Conservation (phyloP, 2,329 filamentous ascomycete species). For the Colletotrichum gigasporum region DNA sequence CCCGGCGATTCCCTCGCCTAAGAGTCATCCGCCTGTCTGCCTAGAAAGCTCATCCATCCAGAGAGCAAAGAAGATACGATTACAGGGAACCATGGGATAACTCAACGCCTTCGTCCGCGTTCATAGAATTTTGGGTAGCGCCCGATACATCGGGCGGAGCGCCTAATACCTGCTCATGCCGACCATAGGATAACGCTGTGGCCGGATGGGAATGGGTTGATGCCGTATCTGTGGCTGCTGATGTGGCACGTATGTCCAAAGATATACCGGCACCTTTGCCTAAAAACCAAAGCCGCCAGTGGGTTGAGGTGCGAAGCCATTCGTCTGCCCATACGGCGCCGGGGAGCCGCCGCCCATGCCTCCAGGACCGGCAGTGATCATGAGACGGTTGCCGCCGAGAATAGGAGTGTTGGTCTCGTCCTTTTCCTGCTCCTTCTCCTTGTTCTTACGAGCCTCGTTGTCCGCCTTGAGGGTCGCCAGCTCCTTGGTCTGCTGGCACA, state of each 20-base stretch:
- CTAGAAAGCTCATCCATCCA: slow-evolving; percentile 25
- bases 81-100: slow-evolving; percentile 31
- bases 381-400: slow-evolving; percentile 85
- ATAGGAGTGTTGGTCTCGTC: slow-evolving; percentile 95
- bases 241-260: slow-evolving; percentile 14
- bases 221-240: background rate
- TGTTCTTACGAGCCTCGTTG: slow-evolving; percentile 91
- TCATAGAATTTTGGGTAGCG: slow-evolving; percentile 18
- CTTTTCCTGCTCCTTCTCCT: slow-evolving; percentile 77
- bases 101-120: slow-evolving; percentile 32
- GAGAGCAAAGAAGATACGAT: slow-evolving; percentile 34
- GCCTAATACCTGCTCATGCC: slow-evolving; percentile 1
- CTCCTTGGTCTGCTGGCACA: slow-evolving; percentile 88
- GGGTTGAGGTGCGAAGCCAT: slow-evolving; percentile 88
- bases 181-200: background rate
- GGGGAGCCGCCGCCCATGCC: slow-evolving; percentile 62
- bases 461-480: slow-evolving; percentile 89
- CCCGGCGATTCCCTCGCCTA: slow-evolving; percentile 19
- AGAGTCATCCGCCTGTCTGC: slow-evolving; percentile 23
- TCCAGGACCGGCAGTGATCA: slow-evolving; percentile 92
- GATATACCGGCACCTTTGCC: slow-evolving; percentile 22
- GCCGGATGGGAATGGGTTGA: slow-evolving; percentile 1
- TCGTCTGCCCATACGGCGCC: slow-evolving; percentile 79
- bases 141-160: background rate
- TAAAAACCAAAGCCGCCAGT: slow-evolving; percentile 81